These are phyloP conservation scores for Thermothelomyces thermophilus DNA, from an alignment of 2,329 filamentous ascomycete genomes.

Conservation along the genomic window DNA sequence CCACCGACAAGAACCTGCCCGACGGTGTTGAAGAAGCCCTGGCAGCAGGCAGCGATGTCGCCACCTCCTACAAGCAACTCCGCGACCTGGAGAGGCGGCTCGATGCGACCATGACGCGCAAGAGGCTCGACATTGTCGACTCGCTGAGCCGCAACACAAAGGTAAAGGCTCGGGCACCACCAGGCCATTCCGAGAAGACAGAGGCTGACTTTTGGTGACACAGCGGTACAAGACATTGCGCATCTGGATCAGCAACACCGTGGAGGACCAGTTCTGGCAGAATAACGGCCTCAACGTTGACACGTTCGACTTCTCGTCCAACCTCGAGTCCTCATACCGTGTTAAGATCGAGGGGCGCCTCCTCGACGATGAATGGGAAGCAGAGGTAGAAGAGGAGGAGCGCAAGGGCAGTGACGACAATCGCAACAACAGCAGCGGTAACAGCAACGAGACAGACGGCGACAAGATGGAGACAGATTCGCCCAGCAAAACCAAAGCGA, in stretches of 20 bases:
- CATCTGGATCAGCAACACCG: conserved; percentile 92
- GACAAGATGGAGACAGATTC: conserved; percentile 54
- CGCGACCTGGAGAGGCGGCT: conserved; percentile 81
- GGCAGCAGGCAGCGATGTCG: conserved; percentile 68
- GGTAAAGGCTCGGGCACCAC: conserved; percentile 38
- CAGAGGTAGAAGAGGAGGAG: conserved; percentile 44
- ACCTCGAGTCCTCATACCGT: conserved; percentile 70
- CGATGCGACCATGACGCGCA: conserved; percentile 90
- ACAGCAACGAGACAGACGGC: conserved; percentile 39
- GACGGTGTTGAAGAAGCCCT: conserved; percentile 74
- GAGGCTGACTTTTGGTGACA: conserved; percentile 5
- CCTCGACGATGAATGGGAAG: conserved; percentile 60
- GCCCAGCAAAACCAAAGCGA: conserved; percentile 31
- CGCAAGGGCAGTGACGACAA: conserved; percentile 37
- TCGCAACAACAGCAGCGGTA: conserved; percentile 34
- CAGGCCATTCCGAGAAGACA: neutral
- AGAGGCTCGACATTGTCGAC: conserved; percentile 85
- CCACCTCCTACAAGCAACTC: conserved; percentile 73
- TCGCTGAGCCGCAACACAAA: conserved; percentile 67
- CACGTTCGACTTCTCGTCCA: conserved; percentile 74
- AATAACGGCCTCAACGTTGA: conserved; percentile 60
- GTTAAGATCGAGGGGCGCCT: conserved; percentile 89
- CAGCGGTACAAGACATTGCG: conserved; percentile 77
- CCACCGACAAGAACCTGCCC: conserved; percentile 90
- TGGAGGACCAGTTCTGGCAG: conserved; percentile 93